Evolutionary conservation across 192 early-diverging fungal genomes (phyloP), one percentile per base, ranked within the genome.

Genomic region (Coemansia sp.): DNA sequence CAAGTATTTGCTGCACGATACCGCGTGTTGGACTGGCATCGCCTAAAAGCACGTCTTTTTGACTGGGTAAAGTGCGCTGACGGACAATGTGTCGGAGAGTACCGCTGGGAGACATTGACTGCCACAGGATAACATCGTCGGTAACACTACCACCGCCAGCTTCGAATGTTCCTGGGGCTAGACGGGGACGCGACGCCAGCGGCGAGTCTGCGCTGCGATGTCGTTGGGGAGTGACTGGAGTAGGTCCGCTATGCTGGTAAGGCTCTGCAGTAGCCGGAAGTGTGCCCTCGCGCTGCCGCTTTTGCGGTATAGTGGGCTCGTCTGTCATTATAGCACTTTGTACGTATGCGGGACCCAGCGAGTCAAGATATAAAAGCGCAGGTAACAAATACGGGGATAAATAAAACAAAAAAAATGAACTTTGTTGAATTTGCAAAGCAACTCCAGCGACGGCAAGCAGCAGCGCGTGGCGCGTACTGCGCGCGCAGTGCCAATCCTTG

Each of bases 1-100:
- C 82, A 8, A 84, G 66, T 20, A 84, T 78, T 44, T 73, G 73
- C 71, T 79, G 82, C 10, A 84, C 74, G 18, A 84, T 84, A 11
- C 76, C 76, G 0, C 43, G 47, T 0, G 76, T 70, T 31, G 68
- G 65, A 36, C 63, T 76, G 33, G 68, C 43, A 49, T 66, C 55
- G 9, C 70, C 68, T 31, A 64, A 20, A 36, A 66, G 52, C 16
- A 72, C 33, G 31, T 51, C 65, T 29, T 34, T 52, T 68, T 61
- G 77, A 16, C 38, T 42, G 5, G 40, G 54, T 10, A 57, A 42
- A 15, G 69, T 62, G 15, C 72, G 68, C 62, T 70, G 73, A 9
- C 77, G 82, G n/a, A 84, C 40, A 29, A 78, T 74, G 65, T 63
- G 71, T 12, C 65, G 64, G 27, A 84, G 70, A 1, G 82, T 84